Conservation (phyloP, 1,284 basidiomycete genomes). For the Trichosporon inkin region DNA sequence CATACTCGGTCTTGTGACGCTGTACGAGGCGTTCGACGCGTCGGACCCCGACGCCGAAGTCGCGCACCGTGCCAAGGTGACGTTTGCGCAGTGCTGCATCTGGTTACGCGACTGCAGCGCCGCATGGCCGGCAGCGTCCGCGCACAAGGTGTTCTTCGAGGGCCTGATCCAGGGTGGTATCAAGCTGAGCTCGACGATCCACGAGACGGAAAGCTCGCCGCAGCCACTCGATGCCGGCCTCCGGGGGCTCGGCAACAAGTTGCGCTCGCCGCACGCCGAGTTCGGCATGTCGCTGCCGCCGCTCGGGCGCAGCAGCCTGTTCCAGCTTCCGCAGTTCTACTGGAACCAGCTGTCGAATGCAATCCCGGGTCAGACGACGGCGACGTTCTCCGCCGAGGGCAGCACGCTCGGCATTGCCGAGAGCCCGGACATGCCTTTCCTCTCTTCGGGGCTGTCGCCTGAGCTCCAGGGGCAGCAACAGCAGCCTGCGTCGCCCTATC, state of each 20-base stretch:
- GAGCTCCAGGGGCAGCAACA: neutral
- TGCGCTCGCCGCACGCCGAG: neutral
- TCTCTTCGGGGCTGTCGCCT: neutral
- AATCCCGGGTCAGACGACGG: conserved; percentile 4
- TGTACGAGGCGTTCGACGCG: conserved; percentile 37
- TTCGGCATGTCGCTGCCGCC: conserved; percentile 7
- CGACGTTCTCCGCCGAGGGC: neutral
- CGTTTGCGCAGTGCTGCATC: conserved; percentile 44
- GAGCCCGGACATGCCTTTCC: conserved; percentile 1
- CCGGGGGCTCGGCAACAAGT: neutral
- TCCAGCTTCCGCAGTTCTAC: conserved; percentile 40
- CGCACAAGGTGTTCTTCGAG: conserved; percentile 46
- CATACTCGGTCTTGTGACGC: conserved; percentile 38
- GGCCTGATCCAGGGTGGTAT: conserved; percentile 42
- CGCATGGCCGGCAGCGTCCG: conserved; percentile 42
- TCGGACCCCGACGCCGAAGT: conserved; percentile 22
- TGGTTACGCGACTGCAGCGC: conserved; percentile 41
- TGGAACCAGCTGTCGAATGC: conserved; percentile 36
- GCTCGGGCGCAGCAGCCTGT: conserved; percentile 19
- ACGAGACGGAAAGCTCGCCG: conserved; percentile 2
- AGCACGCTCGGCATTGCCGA: neutral
- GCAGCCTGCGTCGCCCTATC: neutral
- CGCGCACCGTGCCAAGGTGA: conserved; percentile 33
- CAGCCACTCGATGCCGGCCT: conserved; percentile 8
- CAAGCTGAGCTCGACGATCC: conserved; percentile 16